Evolutionary conservation across 352 stramenopile genomes (phyloP).

Genomic region (Phytophthora brassicae): DNA sequence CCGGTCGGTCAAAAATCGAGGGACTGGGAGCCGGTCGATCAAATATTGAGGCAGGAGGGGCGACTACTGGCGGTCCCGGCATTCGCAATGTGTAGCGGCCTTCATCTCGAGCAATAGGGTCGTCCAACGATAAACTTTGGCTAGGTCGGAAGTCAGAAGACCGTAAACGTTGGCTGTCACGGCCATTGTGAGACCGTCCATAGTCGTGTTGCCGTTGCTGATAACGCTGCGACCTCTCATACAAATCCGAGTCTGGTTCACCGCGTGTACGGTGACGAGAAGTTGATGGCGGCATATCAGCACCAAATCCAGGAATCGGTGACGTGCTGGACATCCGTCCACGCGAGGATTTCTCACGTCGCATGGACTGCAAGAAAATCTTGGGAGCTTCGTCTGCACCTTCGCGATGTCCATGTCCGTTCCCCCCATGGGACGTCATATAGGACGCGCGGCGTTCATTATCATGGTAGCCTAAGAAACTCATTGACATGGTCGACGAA

Average conservation of each 20-base stretch:
- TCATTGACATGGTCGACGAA: conserved; percentile 58
- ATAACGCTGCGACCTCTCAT: conserved; percentile 30
- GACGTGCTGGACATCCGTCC: conserved; percentile 34
- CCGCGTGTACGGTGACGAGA: conserved; percentile 18
- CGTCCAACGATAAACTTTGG: conserved; percentile 39
- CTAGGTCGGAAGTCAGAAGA: conserved; percentile 42
- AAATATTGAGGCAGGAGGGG: conserved; percentile 58
- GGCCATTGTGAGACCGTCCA: conserved; percentile 19
- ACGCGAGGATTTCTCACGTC: conserved; percentile 33
- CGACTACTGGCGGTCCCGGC: conserved; percentile 15
- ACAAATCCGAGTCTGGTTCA: conserved; percentile 25
- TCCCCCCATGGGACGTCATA: conserved; percentile 42
- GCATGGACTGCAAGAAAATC: conserved; percentile 80
- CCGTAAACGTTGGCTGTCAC: conserved; percentile 35
- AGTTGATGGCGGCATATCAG: conserved; percentile 19
- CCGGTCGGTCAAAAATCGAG: conserved; percentile 70
- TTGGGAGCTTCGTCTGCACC: conserved; percentile 41
- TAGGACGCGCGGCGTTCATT: conserved; percentile 62
- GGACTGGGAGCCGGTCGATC: conserved; percentile 42
- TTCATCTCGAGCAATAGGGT: conserved; percentile 36
- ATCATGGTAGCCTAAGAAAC: conserved; percentile 69
- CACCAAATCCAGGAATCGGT: conserved; percentile 28
- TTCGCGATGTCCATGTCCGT: conserved; percentile 12
- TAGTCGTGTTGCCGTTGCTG: conserved; percentile 31
- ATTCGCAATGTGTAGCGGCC: conserved; percentile 38